Evolutionary conservation across 1,284 basidiomycete species (phyloP).

Genomic region (Thecaphora thlaspeos): DNA sequence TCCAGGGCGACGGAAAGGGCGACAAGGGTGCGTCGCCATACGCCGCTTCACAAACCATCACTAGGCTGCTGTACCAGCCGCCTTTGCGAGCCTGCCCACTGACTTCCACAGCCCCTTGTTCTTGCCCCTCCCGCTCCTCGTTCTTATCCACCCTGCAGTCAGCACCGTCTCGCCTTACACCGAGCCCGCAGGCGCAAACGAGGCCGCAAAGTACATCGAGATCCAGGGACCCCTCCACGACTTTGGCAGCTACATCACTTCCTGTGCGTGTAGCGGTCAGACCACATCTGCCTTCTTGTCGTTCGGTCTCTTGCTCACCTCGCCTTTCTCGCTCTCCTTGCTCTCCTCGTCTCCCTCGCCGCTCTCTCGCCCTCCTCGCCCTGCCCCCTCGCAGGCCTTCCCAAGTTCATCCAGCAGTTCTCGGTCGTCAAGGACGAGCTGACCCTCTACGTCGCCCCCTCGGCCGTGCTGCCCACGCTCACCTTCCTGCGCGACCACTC

Average conservation of each 20-base stretch:
- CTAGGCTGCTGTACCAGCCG: too few species aligned
- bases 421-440: slow-evolving; percentile 84
- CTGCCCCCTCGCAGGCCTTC: slow-evolving; percentile 36
- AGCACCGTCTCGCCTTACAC: slow-evolving; percentile 44
- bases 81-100: too few species aligned
- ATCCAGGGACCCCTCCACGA: slow-evolving; percentile 49
- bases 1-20: slow-evolving; percentile 41
- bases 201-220: slow-evolving; percentile 38
- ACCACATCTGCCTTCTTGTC: too few species aligned
- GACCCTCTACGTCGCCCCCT: slow-evolving; percentile 81
- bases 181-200: slow-evolving; percentile 51
- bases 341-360: background rate
- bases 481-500: slow-evolving; percentile 95
- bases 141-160: slow-evolving; percentile 23
- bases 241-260: slow-evolving; percentile 54
- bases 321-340: background rate
- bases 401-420: slow-evolving; percentile 57
- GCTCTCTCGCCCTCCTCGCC: background rate
- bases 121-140: too few species aligned
- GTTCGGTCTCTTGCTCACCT: background rate
- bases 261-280: slow-evolving; percentile 43
- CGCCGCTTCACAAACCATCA: too few species aligned
- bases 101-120: too few species aligned
- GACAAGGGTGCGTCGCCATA: slow-evolving; percentile 32
- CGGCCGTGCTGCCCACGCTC: slow-evolving; percentile 78